Evolutionary conservation across 2,329 filamentous ascomycete genomes (phyloP), one percentile per base, ranked within the genome.

Genomic region (Cadophora sp.): DNA sequence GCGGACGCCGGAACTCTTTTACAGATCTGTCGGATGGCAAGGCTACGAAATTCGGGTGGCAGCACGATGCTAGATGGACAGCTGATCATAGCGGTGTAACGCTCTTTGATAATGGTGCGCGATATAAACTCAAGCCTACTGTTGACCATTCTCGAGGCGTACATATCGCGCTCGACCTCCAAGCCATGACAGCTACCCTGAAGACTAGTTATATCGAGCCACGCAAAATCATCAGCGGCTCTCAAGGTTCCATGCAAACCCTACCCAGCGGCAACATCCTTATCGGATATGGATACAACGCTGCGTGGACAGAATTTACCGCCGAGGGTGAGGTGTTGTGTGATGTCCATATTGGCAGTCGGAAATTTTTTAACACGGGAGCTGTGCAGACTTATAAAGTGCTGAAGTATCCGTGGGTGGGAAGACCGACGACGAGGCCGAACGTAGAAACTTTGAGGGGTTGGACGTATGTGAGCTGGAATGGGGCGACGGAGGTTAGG

Each of bases 381-480:
- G 65, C 30, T 1, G 59, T 66, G n/a, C 60, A 60, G 24, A 64
- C 51, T 6, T 66, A 80, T 53, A 76, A 77, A 8, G 76, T 76
- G 0, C 77, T 77, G 64, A 71, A 77, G 20, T 73, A 73, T 30
- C 75, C 77, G 48, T 80, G 78, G 78, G 77, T 75, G 2, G 77
- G 77, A 4, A 59, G 71, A 0, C 75, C 78, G 0, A 72, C 66
- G 11, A 78, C 78, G 39, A 70, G 71, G 0, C 78, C 79, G 1
- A 73, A 76, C 0, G 73, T 78, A 14, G 14, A 5, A 9, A 53
- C 60, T n/a, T 3, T 48, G 4, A 39, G 64, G 11, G 59, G 45
- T 7, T 33, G 41, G 36, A 8, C 77, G 4, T 87, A 83, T 73
- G 82, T 86, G 1, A 85, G 82, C 6, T 85, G 82, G 83, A 84